phyloP scores from a whole-genome alignment of 2,329 filamentous ascomycete species.

The Lasiodiplodia gonubiensis region DNA sequence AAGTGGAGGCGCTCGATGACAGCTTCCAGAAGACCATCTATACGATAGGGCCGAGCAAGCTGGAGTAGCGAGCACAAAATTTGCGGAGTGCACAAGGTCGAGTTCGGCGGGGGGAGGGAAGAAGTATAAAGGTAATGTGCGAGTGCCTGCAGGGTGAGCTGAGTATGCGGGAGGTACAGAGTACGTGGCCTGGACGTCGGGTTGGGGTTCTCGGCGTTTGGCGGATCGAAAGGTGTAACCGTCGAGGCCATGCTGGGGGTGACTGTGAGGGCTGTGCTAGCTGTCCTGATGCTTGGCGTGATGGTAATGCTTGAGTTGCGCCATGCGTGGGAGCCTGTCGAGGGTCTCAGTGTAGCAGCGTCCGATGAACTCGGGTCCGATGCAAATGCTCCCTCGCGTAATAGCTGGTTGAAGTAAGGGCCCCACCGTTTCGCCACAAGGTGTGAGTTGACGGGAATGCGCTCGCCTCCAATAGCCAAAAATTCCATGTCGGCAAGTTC shows the following conservation, averaged over 20 bases:
- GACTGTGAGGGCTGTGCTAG: conserved; percentile 47
- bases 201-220: conserved; percentile 59
- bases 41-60: conserved; percentile 87
- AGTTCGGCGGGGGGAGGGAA: conserved; percentile 76
- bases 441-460: conserved; percentile 91
- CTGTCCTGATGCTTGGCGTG: conserved; percentile 68
- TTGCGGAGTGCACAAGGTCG: conserved; percentile 86
- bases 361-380: conserved; percentile 73
- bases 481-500: conserved; percentile 98
- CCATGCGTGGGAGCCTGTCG: conserved; percentile 57
- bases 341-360: conserved; percentile 73
- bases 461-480: conserved; percentile 85
- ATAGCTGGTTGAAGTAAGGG: conserved; percentile 89
- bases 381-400: conserved; percentile 77
- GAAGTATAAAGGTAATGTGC: conserved; percentile 95
- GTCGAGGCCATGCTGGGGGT: conserved; percentile 47
- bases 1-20: conserved; percentile 90
- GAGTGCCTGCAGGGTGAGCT: conserved; percentile 85
- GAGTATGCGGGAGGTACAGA: conserved; percentile 91
- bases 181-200: conserved; percentile 73
- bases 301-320: conserved; percentile 87
- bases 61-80: conserved; percentile 95
- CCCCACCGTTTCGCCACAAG: conserved; percentile 90
- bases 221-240: conserved; percentile 53
- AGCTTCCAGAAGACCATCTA: conserved; percentile 90